Conservation (phyloP, 139 green algal genomes). For the Chlamydomonas urium region DNA sequence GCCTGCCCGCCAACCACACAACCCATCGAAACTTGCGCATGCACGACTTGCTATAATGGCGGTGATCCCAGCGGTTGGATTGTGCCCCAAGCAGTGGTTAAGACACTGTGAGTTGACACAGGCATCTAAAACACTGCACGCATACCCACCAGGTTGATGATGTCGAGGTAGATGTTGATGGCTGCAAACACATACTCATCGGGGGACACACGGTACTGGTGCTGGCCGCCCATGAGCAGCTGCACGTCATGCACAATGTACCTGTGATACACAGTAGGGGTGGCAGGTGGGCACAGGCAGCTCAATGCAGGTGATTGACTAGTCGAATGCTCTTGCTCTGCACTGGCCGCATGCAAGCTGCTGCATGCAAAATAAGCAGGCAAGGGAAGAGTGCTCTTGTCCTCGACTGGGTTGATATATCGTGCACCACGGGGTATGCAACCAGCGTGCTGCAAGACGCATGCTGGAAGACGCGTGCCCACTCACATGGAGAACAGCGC, state of each 20-base stretch:
- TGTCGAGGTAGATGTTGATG: constrained; percentile 46
- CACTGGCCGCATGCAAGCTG: not conserved
- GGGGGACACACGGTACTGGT: constrained; percentile 29
- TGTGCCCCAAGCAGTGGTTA: not conserved
- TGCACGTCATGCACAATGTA: constrained; percentile 24
- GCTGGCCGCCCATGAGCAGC: constrained; percentile 29
- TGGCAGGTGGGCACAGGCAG: constrained; percentile 4
- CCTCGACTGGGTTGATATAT: too few relatives aligned
- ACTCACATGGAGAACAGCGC: constrained; percentile 22
- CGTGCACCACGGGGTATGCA: too few relatives aligned
- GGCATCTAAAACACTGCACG: not conserved
- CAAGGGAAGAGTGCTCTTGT: too few relatives aligned
- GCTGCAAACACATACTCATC: constrained; percentile 46
- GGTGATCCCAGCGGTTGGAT: not conserved
- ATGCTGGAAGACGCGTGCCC: too few relatives aligned
- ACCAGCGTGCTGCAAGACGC: too few relatives aligned
- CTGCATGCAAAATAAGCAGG: not conserved
- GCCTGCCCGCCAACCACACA: not conserved
- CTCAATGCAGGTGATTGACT: too few relatives aligned
- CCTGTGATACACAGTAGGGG: not conserved
- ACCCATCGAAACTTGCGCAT: not conserved
- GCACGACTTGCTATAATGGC: not conserved
- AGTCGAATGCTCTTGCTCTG: too few relatives aligned
- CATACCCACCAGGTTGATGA: constrained; percentile 41
- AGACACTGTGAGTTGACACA: not conserved